Evolutionary conservation across 139 green algal species (phyloP).

Genomic region (Haematococcus sp.): DNA sequence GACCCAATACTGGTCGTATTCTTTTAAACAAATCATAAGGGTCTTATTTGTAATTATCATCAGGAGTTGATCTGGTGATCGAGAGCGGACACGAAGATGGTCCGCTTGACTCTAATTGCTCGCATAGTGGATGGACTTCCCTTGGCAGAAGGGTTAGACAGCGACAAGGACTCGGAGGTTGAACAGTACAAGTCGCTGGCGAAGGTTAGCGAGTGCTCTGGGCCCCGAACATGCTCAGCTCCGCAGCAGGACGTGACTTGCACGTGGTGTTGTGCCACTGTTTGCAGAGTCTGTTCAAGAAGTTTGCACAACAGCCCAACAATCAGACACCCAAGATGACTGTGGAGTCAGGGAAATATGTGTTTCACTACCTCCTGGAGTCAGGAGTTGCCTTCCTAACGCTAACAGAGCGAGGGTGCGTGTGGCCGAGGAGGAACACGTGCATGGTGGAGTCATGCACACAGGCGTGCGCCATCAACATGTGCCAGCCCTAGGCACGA

Average conservation of each 20-base stretch:
- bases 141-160: slow-evolving; percentile 93
- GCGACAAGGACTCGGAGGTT: slow-evolving; percentile 81
- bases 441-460: no score
- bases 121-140: slow-evolving; percentile 88
- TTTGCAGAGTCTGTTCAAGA: slow-evolving; percentile 65
- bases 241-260: background rate
- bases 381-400: slow-evolving; percentile 88
- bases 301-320: slow-evolving; percentile 43
- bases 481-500: no score
- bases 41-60: no score
- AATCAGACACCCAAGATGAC: slow-evolving; percentile 54
- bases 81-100: slow-evolving; percentile 63
- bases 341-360: slow-evolving; percentile 76
- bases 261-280: background rate
- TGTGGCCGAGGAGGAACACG: no score
- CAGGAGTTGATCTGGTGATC: background rate
- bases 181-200: slow-evolving; percentile 92
- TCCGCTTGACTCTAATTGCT: slow-evolving; percentile 93
- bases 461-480: no score
- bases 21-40: no score
- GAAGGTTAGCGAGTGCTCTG: slow-evolving; percentile 66
- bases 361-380: slow-evolving; percentile 91
- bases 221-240: background rate
- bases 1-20: no score
- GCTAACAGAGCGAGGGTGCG: slow-evolving; percentile 79